Conservation (phyloP, 106 monocot genomes). For the Allium fistulosum region DNA sequence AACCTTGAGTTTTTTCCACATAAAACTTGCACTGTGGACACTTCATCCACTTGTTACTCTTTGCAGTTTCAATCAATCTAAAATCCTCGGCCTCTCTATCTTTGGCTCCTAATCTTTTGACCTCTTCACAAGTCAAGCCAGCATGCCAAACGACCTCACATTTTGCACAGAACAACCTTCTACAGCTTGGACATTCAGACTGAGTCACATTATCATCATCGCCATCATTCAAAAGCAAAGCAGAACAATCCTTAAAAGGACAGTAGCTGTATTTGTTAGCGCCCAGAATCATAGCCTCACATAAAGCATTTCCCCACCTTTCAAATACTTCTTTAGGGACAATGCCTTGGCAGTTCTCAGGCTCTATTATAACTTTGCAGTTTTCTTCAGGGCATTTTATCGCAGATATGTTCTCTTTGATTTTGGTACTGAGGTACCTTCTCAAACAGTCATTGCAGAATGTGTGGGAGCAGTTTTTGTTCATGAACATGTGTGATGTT, state of each 20-base stretch:
- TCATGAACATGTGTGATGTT: neutral
- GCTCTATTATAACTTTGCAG: constrained; percentile 2
- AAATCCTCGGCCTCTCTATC: constrained; percentile 40
- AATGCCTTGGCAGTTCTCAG: neutral
- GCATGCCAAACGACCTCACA: constrained; percentile 58
- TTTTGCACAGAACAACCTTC: constrained; percentile 51
- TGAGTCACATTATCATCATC: neutral
- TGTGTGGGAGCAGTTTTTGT: constrained; percentile 1
- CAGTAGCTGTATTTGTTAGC: constrained; percentile 2
- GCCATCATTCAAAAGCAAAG: neutral
- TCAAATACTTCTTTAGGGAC: constrained; percentile 7
- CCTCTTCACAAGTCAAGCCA: constrained; percentile 25
- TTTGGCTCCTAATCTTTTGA: constrained; percentile 7
- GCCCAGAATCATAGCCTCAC: constrained; percentile 4
- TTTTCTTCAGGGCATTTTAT: constrained; percentile 8
- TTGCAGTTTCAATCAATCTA: constrained; percentile 37
- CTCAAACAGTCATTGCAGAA: constrained; percentile 5
- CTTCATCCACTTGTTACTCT: constrained; percentile 40
- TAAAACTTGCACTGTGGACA: constrained; percentile 56
- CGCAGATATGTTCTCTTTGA: neutral
- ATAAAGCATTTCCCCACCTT: constrained; percentile 4
- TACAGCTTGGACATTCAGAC: constrained; percentile 19
- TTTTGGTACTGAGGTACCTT: constrained; percentile 1
- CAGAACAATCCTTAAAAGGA: constrained; percentile 14
- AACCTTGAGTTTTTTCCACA: constrained; percentile 57